Conservation (phyloP, 768 basidiomycete genomes). For the Tricholoma bakamatsutake region DNA sequence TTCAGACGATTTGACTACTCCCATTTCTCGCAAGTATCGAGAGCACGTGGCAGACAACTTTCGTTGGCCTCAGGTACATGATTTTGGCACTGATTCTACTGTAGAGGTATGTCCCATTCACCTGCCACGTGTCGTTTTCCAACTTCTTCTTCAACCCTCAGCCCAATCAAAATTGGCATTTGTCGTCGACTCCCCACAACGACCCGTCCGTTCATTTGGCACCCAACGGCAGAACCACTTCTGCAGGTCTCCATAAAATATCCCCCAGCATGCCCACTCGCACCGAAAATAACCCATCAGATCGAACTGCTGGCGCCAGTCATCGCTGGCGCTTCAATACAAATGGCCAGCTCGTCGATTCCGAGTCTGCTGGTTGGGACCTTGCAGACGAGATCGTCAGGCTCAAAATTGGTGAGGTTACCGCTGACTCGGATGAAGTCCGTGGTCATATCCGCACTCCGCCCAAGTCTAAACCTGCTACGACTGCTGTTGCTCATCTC, state of each 20-base stretch:
- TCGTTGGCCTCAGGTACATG: conserved; percentile 46
- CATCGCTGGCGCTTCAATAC: conserved; percentile 62
- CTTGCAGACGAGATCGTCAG: conserved; percentile 69
- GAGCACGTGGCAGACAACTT: conserved; percentile 31
- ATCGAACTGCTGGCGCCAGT: conserved; percentile 33
- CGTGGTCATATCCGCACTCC: conserved; percentile 56
- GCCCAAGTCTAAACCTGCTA: conserved; percentile 56
- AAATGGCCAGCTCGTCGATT: conserved; percentile 59
- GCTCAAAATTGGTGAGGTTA: conserved; percentile 57
- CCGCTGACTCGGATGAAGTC: conserved; percentile 46
- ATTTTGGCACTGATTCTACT: conserved; percentile 33
- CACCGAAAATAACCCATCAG: conserved; percentile 33
- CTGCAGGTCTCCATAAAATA: conserved; percentile 33
- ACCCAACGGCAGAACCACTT: conserved; percentile 25
- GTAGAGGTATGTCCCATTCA: conserved; percentile 36
- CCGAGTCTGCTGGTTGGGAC: conserved; percentile 58
- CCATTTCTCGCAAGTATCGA: conserved; percentile 28
- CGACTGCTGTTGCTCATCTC: conserved; percentile 47
- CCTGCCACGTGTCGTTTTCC: conserved; percentile 29
- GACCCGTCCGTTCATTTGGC: conserved; percentile 28
- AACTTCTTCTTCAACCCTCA: conserved; percentile 18
- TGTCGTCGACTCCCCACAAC: conserved; percentile 33
- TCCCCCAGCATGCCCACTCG: conserved; percentile 43
- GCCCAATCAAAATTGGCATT: conserved; percentile 41
- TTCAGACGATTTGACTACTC: conserved; percentile 28